These are phyloP conservation scores for Bauhinia variegata DNA, from an alignment of 306 rosid genomes.

Conservation along the genomic window DNA sequence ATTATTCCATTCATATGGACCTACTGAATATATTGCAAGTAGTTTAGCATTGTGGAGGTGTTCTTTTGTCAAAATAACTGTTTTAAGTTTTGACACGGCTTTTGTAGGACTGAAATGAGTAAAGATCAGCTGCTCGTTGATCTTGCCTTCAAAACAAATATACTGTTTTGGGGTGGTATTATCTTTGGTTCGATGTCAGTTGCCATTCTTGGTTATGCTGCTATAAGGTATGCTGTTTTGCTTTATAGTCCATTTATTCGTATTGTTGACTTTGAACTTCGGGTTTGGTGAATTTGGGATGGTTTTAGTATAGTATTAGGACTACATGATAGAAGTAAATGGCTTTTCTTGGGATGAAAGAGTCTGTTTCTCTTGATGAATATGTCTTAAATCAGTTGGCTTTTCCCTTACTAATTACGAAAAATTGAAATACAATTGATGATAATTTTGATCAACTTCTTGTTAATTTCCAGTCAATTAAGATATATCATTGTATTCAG, in stretches of 20 bases:
- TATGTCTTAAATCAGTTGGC: slow-evolving; percentile 8
- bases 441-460: slow-evolving; percentile 4
- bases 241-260: slow-evolving; percentile 12
- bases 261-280: not conserved
- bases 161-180: slow-evolving; percentile 66
- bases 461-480: slow-evolving; percentile 24
- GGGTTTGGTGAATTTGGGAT: slow-evolving; percentile 14
- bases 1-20: slow-evolving; percentile 4
- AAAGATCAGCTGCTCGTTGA: slow-evolving; percentile 83
- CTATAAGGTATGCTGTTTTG: slow-evolving; percentile 53
- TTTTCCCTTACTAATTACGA: slow-evolving; percentile 9
- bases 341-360: slow-evolving; percentile 17
- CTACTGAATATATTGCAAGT: not conserved
- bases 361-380: slow-evolving; percentile 11
- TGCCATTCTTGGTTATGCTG: slow-evolving; percentile 80
- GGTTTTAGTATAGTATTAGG: slow-evolving; percentile 9
- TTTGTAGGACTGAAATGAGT: slow-evolving; percentile 72
- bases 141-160: slow-evolving; percentile 54
- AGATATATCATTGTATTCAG: slow-evolving; percentile 45
- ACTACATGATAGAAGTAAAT: not conserved
- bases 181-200: slow-evolving; percentile 70
- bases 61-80: slow-evolving; percentile 3
- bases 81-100: slow-evolving; percentile 25
- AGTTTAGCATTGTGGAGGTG: slow-evolving; percentile 20
- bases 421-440: slow-evolving; percentile 6